Conservation (phyloP, 805 yeast genomes). For the Grigorovia humatica region DNA sequence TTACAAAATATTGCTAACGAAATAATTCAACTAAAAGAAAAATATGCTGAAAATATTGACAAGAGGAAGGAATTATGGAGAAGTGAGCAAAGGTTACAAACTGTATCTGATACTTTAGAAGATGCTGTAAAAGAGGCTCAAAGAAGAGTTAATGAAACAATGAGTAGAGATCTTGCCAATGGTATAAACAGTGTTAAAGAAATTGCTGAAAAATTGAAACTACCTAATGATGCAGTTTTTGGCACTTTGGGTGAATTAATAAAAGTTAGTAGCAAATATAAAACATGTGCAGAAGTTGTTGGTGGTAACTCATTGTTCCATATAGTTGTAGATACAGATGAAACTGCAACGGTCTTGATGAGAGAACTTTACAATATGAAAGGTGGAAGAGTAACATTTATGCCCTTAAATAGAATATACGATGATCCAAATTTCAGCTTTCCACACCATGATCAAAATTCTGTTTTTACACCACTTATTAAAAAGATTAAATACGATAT, state of each 20-base stretch:
- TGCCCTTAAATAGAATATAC: constrained; percentile 69
- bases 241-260: constrained; percentile 85
- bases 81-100: constrained; percentile 54
- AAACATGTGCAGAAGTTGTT: constrained; percentile 76
- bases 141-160: constrained; percentile 54
- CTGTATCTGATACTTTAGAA: constrained; percentile 43
- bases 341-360: constrained; percentile 71
- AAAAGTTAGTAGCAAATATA: constrained; percentile 69
- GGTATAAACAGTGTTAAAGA: constrained; percentile 63
- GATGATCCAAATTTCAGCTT: constrained; percentile 33
- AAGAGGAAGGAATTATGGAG: constrained; percentile 70
- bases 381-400: constrained; percentile 80
- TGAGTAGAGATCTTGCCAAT: constrained; percentile 57
- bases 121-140: constrained; percentile 49
- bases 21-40: constrained; percentile 28
- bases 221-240: constrained; percentile 48
- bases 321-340: constrained; percentile 80
- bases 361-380: constrained; percentile 59
- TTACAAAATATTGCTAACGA: constrained; percentile 25
- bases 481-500: constrained; percentile 58
- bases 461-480: constrained; percentile 58
- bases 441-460: constrained; percentile 48
- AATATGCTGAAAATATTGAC: constrained; percentile 43
- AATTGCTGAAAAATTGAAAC: constrained; percentile 48
- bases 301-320: constrained; percentile 84